A percentile compares a stretch with the other conserved stretches of the same genome.
These are phyloP conservation scores for Mortierella claussenii DNA, from an alignment of 192 early-diverging fungal genomes.

Conservation along the genomic window DNA sequence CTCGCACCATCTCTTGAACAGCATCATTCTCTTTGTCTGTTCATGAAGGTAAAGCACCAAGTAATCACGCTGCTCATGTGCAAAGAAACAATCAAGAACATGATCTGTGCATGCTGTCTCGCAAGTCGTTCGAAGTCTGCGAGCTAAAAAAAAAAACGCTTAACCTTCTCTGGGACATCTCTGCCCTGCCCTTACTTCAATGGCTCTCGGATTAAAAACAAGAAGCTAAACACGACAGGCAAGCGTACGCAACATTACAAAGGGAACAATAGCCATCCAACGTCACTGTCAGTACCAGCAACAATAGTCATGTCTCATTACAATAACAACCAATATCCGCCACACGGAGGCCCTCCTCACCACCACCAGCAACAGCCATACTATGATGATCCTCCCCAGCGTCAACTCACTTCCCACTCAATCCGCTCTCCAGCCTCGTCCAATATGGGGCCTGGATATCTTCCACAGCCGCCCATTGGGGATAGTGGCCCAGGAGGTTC, in stretches of 20 bases:
- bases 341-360: constrained; percentile 16
- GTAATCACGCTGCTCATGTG: not conserved
- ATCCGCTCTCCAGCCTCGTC: constrained; percentile 31
- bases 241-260: not conserved
- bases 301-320: constrained; percentile 24
- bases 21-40: not conserved
- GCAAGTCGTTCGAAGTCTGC: too few relatives aligned
- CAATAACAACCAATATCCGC: constrained; percentile 48
- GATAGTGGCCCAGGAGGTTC: constrained; percentile 7
- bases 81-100: not conserved
- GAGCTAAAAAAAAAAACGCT: too few relatives aligned
- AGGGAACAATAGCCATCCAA: not conserved
- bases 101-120: too few relatives aligned
- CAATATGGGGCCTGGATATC: constrained; percentile 15
- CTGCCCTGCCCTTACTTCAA: not conserved
- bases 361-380: constrained; percentile 51
- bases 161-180: not conserved
- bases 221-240: not conserved
- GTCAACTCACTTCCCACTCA: constrained; percentile 12
- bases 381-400: constrained; percentile 38
- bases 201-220: not conserved
- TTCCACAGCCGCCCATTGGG: constrained; percentile 17
- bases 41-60: not conserved
- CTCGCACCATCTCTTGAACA: not conserved
- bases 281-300: not conserved